Base-by-base conservation (phyloP, 768 basidiomycete genomes). In the Phaffia tasmanica region DNA sequence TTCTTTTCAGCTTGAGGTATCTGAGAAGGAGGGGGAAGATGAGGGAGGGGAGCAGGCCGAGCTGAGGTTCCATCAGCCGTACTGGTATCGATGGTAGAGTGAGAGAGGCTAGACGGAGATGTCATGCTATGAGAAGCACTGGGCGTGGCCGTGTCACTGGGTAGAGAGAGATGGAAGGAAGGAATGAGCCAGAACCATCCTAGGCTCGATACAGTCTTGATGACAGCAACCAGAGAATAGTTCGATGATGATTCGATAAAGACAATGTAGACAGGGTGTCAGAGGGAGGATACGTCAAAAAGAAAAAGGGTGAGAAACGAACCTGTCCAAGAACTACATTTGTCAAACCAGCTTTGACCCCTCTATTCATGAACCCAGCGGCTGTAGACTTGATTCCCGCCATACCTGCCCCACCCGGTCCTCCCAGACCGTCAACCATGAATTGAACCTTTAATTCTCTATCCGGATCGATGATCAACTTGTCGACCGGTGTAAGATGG, bases 111-210 rank as follows among this genome's bases (percentile, higher is more conserved):
- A 42, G 35, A n/a, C n/a, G n/a, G n/a, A 67, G 62, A 25, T 61
- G 69, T 27, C 70, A 71, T 21, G 63, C 64, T 29, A 70, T 32
- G 29, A 30, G 21, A 18, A 21, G 14, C 53, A 9, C 27, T 56
- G 27, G 49, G 69, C 8, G 73, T 62, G n/a, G 73, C 69, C 9
- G 72, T 51, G 1, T 76, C 73, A 4, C 79, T 78, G 48, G 81
- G 79, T 54, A 82, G 80, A 0, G 82, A 78, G 79, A 89, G 82
- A 73, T 91, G 87, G 77, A 91, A 91, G 0, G 84, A 80, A 0
- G 89, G 89, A 67, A 92, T 83, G 73, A 91, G 81, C 89, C 89
- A 91, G 59, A 85, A 73, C 89, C 89, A 92, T 42, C 86, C 85
- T 74, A 92, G 83, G 0, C 89, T 80, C 81, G 89, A 73, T 0